phyloP scores from a whole-genome alignment of 1,284 basidiomycete species.

The Heterobasidion irregulare region DNA sequence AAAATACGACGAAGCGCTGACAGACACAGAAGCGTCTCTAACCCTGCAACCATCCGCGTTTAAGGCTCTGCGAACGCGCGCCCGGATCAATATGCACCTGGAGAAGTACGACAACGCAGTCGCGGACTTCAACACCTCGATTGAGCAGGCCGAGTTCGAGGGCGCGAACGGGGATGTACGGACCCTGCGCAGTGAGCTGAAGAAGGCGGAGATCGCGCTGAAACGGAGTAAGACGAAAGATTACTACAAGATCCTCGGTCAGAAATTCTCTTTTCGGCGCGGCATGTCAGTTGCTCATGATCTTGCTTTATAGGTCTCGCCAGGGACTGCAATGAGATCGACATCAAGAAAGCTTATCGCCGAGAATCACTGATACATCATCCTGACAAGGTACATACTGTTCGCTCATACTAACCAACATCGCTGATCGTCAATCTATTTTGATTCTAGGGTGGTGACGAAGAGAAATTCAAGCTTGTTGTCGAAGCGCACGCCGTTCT shows the following conservation, averaged over 20 bases:
- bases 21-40: constrained; percentile 66
- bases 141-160: constrained; percentile 60
- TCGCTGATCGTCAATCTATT: not conserved
- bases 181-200: constrained; percentile 56
- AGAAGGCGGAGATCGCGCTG: constrained; percentile 68
- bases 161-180: constrained; percentile 55
- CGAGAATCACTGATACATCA: constrained; percentile 75
- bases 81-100: constrained; percentile 66
- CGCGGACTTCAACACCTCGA: constrained; percentile 70
- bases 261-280: not conserved
- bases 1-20: constrained; percentile 58
- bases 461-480: constrained; percentile 83
- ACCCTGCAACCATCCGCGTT: constrained; percentile 58
- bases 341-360: constrained; percentile 78
- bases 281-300: not conserved
- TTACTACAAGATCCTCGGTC: constrained; percentile 70
- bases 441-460: constrained; percentile 55
- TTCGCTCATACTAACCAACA: not conserved
- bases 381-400: constrained; percentile 62
- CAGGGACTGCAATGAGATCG: constrained; percentile 52
- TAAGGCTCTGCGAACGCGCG: constrained; percentile 83
- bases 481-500: constrained; percentile 71
- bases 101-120: constrained; percentile 72
- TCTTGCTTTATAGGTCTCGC: constrained; percentile 25
- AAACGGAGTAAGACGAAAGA: constrained; percentile 84